These are phyloP conservation scores for Collybia sordida DNA, from an alignment of 768 basidiomycete genomes.

Conservation along the genomic window DNA sequence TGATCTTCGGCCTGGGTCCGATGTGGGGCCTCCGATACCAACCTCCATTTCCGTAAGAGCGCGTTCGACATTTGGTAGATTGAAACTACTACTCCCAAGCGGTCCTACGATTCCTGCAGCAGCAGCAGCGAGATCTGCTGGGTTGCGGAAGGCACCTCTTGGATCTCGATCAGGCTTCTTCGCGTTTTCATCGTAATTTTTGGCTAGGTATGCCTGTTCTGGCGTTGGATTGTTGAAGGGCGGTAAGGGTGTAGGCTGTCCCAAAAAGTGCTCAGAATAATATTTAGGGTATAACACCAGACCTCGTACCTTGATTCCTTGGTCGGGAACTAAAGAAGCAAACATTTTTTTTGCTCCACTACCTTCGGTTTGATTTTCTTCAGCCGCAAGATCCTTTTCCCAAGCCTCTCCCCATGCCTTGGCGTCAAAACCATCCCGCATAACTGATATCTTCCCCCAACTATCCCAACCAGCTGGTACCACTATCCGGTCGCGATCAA, in stretches of 20 bases:
- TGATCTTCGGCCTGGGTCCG: slow-evolving; percentile 19
- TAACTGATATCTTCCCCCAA: slow-evolving; percentile 91
- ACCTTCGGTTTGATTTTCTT: slow-evolving; percentile 39
- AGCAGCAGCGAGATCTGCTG: slow-evolving; percentile 54
- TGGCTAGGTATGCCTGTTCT: slow-evolving; percentile 88
- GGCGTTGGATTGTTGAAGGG: slow-evolving; percentile 80
- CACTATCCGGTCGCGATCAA: slow-evolving; percentile 90
- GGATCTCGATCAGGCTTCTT: slow-evolving; percentile 92
- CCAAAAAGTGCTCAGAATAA: not conserved
- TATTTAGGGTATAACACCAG: not conserved
- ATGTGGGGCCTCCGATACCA: slow-evolving; percentile 35
- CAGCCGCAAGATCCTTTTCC: slow-evolving; percentile 66
- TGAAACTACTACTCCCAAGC: slow-evolving; percentile 84
- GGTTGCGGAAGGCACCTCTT: slow-evolving; percentile 82
- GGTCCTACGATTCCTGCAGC: slow-evolving; percentile 89
- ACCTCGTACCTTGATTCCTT: slow-evolving; percentile 63
- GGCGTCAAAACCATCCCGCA: slow-evolving; percentile 91
- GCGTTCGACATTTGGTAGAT: slow-evolving; percentile 82
- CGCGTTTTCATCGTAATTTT: slow-evolving; percentile 89
- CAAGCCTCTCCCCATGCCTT: slow-evolving; percentile 77
- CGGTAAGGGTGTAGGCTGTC: slow-evolving; percentile 63
- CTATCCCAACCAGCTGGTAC: slow-evolving; percentile 98
- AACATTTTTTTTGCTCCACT: slow-evolving; percentile 73
- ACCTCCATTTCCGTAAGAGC: slow-evolving; percentile 89
- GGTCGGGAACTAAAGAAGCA: slow-evolving; percentile 70